These are phyloP conservation scores for Zoysia japonica DNA, from an alignment of 176 grass and related monocot species.

Conservation along the genomic window DNA sequence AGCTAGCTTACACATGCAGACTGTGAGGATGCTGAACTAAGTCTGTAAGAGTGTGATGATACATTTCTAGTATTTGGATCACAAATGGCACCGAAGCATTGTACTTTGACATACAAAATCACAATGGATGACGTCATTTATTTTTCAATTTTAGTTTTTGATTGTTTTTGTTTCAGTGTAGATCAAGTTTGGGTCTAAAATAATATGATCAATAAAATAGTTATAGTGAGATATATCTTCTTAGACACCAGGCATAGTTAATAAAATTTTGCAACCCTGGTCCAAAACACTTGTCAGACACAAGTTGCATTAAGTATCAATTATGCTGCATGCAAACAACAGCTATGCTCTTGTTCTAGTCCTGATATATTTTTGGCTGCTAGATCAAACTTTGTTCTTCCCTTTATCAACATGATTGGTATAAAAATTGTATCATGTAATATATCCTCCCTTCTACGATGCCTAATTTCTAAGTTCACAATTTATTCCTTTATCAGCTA, in stretches of 20 bases:
- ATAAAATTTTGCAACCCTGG: neutral
- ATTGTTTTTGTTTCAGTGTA: neutral
- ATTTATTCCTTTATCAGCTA: neutral
- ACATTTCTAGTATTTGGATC: neutral
- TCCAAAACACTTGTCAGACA: neutral
- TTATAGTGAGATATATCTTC: conserved; percentile 8
- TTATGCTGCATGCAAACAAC: neutral
- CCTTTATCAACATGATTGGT: conserved; percentile 5
- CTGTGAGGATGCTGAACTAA: neutral
- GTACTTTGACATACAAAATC: conserved; percentile 28
- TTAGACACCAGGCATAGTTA: neutral
- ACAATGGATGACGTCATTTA: neutral
- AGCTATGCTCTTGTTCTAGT: neutral
- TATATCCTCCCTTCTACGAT: neutral
- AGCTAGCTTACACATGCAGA: neutral
- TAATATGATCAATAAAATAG: conserved; percentile 20
- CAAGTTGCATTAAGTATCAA: neutral
- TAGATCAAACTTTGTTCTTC: neutral
- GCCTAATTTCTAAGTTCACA: conserved; percentile 7
- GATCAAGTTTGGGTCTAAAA: conserved; percentile 10
- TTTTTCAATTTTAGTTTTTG: neutral
- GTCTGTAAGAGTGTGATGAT: neutral
- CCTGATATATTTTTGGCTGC: neutral
- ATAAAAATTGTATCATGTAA: conserved; percentile 14
- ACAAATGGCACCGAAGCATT: neutral